A percentile compares a stretch with the other conserved stretches of the same genome.
These are phyloP conservation scores for Zopfia rhizophila DNA, from an alignment of 2,329 filamentous ascomycete genomes.

Conservation along the genomic window DNA sequence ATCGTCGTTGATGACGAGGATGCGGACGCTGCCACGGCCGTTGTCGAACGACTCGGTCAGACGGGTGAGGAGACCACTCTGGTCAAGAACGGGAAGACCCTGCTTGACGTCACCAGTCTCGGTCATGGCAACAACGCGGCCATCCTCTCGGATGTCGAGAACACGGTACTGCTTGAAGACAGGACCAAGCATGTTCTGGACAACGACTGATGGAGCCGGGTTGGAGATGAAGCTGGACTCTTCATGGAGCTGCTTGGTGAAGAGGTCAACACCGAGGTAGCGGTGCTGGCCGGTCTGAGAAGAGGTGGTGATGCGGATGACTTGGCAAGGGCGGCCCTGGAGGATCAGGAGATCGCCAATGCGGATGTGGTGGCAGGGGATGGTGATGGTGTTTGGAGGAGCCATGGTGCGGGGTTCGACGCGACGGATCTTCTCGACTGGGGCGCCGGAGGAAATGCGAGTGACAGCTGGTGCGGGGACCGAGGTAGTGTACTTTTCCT, in stretches of 20 bases:
- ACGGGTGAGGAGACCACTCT: conserved; percentile 86
- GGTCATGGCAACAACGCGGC: conserved; percentile 91
- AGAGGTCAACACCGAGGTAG: conserved; percentile 99
- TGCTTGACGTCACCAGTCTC: conserved; percentile 99
- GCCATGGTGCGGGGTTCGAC: conserved; percentile 50
- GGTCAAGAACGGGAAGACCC: conserved; percentile 89
- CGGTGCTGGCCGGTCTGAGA: conserved; percentile 98
- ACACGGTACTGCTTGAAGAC: conserved; percentile 99
- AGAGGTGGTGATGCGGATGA: conserved; percentile 99
- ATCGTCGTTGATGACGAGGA: conserved; percentile 93
- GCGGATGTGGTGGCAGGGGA: conserved; percentile 99
- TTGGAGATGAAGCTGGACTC: conserved; percentile 98
- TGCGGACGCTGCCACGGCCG: conserved; percentile 91
- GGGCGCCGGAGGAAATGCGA: conserved; percentile 50
- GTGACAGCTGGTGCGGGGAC: conserved; percentile 41
- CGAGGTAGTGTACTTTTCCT: conserved; percentile 54
- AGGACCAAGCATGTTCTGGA: conserved; percentile 99
- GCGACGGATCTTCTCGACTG: conserved; percentile 39
- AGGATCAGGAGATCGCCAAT: conserved; percentile 98
- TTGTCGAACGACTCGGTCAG: conserved; percentile 87
- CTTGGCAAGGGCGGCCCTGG: conserved; percentile 98
- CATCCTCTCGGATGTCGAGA: conserved; percentile 91
- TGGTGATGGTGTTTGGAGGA: conserved; percentile 90
- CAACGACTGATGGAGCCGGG: conserved; percentile 93
- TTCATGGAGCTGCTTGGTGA: conserved; percentile 99